Evolutionary conservation across 257 asterid species (phyloP), one percentile per base, ranked within the genome.

Genomic region (Avicennia marina): DNA sequence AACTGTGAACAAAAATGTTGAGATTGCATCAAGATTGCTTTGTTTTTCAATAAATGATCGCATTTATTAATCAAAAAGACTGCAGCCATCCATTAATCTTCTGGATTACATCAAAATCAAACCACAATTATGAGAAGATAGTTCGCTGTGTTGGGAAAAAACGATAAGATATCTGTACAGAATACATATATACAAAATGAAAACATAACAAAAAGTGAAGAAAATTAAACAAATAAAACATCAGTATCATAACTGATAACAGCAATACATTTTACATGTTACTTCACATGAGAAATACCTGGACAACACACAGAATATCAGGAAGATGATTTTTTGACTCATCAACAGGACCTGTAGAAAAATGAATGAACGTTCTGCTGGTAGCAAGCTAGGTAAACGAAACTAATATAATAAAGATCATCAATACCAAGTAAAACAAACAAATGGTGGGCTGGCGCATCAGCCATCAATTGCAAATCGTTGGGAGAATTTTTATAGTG

Each of bases 361-460:
- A 46, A 58, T 46, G 67, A 45, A 53, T 62, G 55, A 53, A 40
- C 57, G 17, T 20, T 62, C 51, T 26, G 19, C 45, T 19, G 41
- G 55, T 62, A 54, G 41, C 43, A 18, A 47, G 31, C 18, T 31
- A 46, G 11, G 24, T 3, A 24, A 51, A 15, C 22, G 36, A 56
- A 8, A 52, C 27, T 29, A 53, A 22, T 8, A 16, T 44, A 19
- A 33, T 63, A 24, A 59, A 41, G 11, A 46, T 43, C 58, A 58
- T 25, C 16, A 16, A 49, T 84, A 90, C 98, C 98, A 73, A 88
- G 94, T 63, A 91, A 77, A 72, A 88, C 98, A 84, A 91, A 91
- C 82, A 91, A 80, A 75, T 86, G 97, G 81, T 91, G 97, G 22
- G 97, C 97, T 2, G 98, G 98, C 73, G 97, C 97, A 86, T 91